Base-by-base conservation (phyloP, 352 stramenopile genomes). In the Phytophthora foliorum region DNA sequence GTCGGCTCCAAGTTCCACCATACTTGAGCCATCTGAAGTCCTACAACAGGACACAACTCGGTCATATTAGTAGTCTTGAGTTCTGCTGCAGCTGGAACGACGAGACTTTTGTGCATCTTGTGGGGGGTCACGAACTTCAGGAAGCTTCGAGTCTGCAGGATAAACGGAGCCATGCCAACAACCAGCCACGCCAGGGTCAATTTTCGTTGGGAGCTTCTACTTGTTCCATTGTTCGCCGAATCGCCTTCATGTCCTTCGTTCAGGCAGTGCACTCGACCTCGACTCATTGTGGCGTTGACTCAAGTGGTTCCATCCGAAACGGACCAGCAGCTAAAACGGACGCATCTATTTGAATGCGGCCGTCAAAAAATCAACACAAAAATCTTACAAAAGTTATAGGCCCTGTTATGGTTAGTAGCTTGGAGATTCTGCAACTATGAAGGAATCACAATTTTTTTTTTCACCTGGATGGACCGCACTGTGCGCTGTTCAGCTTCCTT, bases 1-100 rank as follows among this genome's bases (percentile, higher is more conserved):
- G 58, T 63, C 6, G 51, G 45, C 24, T 63, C 36, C 19, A 69
- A 10, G 21, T 62, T 62, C 65, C 50, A 62, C 55, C 59, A 73
- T 7, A 63, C 46, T 10, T 34, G 17, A 4, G 62, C 54, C 53
- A 70, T 70, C 36, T 65, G 58, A 29, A 70, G 62, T 6, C 59
- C 62, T 29, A 52, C 11, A 13, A 34, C 55, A 24, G 54, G 62
- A n/a, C 62, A 70, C 6, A 57, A n/a, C 21, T 36, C 36, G 4
- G 22, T 44, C 24, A 65, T 27, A 29, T 54, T 49, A 6, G 58
- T n/a, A 8, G 19, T 58, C 21, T 54, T 11, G 16, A 25, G 41
- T 16, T 46, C 25, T 24, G 36, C 36, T 24, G 48, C 54, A 32
- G 19, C 9, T 8, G 39, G 62, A 4, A 64, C 32, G n/a, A 70